Evolutionary conservation across 2,329 filamentous ascomycete genomes (phyloP).

Genomic region (Nigrospora osmanthi): DNA sequence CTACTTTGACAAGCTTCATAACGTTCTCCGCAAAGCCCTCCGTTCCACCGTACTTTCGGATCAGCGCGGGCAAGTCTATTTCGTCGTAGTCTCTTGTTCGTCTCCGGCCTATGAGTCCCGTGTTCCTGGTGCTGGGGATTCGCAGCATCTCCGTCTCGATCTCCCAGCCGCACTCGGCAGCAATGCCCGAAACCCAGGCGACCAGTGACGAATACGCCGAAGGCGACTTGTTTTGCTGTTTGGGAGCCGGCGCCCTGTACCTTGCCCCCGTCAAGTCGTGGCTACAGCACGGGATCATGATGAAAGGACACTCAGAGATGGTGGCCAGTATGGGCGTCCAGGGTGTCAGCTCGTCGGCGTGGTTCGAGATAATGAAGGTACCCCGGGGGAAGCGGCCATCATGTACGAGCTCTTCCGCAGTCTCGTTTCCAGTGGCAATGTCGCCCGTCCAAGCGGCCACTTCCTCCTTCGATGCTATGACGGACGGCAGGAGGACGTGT

Average conservation of each 20-base stretch:
- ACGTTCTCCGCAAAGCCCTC: slow-evolving; percentile 53
- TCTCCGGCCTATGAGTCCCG: slow-evolving; percentile 65
- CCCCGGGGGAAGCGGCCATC: slow-evolving; percentile 61
- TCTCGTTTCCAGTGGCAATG: not conserved
- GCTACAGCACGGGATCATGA: slow-evolving; percentile 93
- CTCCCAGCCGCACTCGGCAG: slow-evolving; percentile 63
- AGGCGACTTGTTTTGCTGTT: slow-evolving; percentile 37
- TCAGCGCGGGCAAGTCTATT: slow-evolving; percentile 33
- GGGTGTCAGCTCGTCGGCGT: slow-evolving; percentile 89
- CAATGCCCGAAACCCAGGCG: slow-evolving; percentile 65
- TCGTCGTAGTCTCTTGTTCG: slow-evolving; percentile 18
- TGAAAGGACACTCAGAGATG: slow-evolving; percentile 69
- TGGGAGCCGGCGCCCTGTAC: slow-evolving; percentile 59
- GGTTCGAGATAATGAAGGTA: slow-evolving; percentile 94
- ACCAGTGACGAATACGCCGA: slow-evolving; percentile 82
- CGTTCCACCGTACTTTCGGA: slow-evolving; percentile 46
- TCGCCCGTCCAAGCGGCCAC: not conserved
- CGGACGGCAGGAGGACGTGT: slow-evolving; percentile 40
- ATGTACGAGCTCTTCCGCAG: slow-evolving; percentile 27
- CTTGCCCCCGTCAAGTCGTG: slow-evolving; percentile 71
- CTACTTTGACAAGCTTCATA: slow-evolving; percentile 48
- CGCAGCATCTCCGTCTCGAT: slow-evolving; percentile 79
- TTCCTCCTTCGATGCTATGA: slow-evolving; percentile 19
- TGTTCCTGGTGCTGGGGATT: slow-evolving; percentile 88
- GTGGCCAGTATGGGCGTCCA: slow-evolving; percentile 90